Percentiles rank a stretch among this genome's conserved stretches.
phyloP scores from a whole-genome alignment of 805 yeast genomes.

The Pichia kluyveri region DNA sequence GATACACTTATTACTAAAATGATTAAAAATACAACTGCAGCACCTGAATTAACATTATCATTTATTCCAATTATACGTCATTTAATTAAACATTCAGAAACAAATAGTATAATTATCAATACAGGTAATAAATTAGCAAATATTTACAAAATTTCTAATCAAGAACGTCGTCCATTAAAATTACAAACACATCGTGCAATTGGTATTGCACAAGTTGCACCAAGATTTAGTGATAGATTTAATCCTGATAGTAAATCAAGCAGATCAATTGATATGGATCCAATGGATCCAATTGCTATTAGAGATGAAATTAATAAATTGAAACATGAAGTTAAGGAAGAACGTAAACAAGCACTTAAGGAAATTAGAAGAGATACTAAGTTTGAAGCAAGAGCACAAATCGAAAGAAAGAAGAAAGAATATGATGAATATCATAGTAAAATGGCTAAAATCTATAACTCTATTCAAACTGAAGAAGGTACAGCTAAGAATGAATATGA shows the following conservation, averaged over 20 bases:
- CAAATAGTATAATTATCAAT: conserved; percentile 24
- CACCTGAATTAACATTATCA: conserved; percentile 48
- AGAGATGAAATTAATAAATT: conserved; percentile 79
- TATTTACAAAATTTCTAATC: conserved; percentile 36
- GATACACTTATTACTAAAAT: conserved; percentile 25
- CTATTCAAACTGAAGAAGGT: conserved; percentile 90
- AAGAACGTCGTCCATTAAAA: conserved; percentile 58
- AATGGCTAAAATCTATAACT: conserved; percentile 79
- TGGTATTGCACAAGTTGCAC: conserved; percentile 77
- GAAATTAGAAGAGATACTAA: conserved; percentile 85
- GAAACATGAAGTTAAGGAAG: conserved; percentile 81
- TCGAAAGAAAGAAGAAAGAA: conserved; percentile 64
- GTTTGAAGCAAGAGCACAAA: conserved; percentile 80
- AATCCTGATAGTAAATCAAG: conserved; percentile 85
- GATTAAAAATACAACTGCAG: conserved; percentile 59
- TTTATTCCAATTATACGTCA: conserved; percentile 35
- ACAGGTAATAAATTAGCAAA: conserved; percentile 38
- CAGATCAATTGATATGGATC: conserved; percentile 9
- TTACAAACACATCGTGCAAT: conserved; percentile 80
- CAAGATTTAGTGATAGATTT: conserved; percentile 91
- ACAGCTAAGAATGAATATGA: conserved; percentile 90
- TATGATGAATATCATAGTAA: conserved; percentile 78
- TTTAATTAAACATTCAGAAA: conserved; percentile 25
- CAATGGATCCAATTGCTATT: conserved; percentile 69
- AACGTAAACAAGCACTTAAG: conserved; percentile 77